Conservation (phyloP, 371 early-diverging fungal species). For the Mortierella polycephala region DNA sequence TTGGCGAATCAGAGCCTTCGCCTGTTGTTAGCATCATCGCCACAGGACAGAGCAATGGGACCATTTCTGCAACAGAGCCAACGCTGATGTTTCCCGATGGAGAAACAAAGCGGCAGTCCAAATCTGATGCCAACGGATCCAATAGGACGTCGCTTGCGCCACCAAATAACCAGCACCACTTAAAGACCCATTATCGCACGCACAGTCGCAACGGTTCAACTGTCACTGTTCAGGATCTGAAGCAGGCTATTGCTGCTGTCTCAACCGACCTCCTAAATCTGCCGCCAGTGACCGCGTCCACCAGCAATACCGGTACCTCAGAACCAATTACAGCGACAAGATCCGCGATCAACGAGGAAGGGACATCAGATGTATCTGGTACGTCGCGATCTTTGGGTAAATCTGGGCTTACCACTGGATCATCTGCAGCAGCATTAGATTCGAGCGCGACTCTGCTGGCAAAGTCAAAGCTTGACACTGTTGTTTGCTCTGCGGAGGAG, state of each 20-base stretch:
- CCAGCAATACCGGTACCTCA: conserved; percentile 1
- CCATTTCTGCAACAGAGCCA: background rate
- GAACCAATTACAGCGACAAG: background rate
- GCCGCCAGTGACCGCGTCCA: conserved; percentile 10
- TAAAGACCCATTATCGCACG: conserved; percentile 53
- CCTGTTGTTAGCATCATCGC: conserved; percentile 11
- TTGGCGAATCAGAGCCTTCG: background rate
- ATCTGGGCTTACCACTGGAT: background rate
- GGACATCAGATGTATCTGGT: background rate
- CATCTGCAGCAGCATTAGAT: background rate
- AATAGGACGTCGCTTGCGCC: conserved; percentile 21
- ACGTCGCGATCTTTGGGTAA: background rate
- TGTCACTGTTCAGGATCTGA: conserved; percentile 52
- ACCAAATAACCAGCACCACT: conserved; percentile 40
- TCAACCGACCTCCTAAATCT: conserved; percentile 32
- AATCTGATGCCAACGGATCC: conserved; percentile 6
- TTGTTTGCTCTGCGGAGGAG: background rate
- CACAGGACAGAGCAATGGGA: background rate
- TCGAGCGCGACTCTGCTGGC: background rate
- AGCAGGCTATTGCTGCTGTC: conserved; percentile 49
- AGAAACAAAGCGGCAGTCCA: conserved; percentile 3
- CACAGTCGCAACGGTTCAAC: conserved; percentile 53
- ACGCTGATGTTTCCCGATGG: background rate
- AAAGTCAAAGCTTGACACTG: conserved; percentile 14
- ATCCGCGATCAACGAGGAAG: background rate